Evolutionary conservation across 2,329 filamentous ascomycete genomes (phyloP).

Genomic region (Fusarium pseudocircinatum): DNA sequence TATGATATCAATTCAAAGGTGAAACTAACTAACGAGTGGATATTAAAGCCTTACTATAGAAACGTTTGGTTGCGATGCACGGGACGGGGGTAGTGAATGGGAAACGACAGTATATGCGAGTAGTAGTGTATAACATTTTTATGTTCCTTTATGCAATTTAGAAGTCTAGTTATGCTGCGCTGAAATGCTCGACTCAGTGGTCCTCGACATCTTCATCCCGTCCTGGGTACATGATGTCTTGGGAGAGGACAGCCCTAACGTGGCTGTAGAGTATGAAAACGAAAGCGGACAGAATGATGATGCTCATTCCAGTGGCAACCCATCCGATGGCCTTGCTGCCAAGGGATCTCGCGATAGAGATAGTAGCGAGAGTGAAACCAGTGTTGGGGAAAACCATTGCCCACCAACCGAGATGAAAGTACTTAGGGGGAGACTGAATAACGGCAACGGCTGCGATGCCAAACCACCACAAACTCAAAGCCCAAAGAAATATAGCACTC

Average conservation of each 20-base stretch:
- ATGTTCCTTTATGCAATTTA: not conserved
- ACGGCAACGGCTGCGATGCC: constrained; percentile 50
- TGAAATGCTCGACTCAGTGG: constrained; percentile 42
- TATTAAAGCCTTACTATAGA: not conserved
- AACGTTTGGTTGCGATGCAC: not conserved
- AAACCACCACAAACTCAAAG: constrained; percentile 68
- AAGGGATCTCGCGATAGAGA: constrained; percentile 60
- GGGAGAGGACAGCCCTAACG: constrained; percentile 56
- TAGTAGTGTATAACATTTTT: not conserved
- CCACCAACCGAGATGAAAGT: constrained; percentile 71
- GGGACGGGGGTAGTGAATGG: not conserved
- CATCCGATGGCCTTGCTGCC: constrained; percentile 55
- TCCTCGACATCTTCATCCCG: constrained; percentile 62
- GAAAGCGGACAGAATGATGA: constrained; percentile 54
- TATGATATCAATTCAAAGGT: not conserved
- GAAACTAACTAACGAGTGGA: not conserved
- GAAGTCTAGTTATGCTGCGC: not conserved
- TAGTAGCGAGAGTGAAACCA: constrained; percentile 65
- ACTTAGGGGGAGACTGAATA: constrained; percentile 51
- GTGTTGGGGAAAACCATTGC: constrained; percentile 71
- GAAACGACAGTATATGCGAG: not conserved
- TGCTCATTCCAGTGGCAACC: constrained; percentile 61
- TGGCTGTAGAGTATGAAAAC: constrained; percentile 56
- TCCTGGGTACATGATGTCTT: constrained; percentile 66
- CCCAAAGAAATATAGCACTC: constrained; percentile 70